phyloP scores from a whole-genome alignment of 2,329 filamentous ascomycete species.

The Xylaria sp. region DNA sequence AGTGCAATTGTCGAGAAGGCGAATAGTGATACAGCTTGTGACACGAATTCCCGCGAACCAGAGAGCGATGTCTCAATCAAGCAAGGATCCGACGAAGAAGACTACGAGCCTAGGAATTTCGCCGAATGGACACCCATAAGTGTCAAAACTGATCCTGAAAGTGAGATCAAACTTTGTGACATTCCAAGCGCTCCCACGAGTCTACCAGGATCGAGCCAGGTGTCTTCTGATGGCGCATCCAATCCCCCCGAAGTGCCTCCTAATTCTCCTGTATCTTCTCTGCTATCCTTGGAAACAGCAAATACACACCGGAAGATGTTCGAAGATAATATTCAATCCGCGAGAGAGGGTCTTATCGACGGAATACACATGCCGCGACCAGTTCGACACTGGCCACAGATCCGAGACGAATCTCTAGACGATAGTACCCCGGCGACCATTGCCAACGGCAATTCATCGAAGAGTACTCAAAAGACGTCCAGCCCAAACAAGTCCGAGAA shows the following conservation, averaged over 20 bases:
- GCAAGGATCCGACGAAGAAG: constrained; percentile 7
- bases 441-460: not conserved
- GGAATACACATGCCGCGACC: not conserved
- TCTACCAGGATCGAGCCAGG: not conserved
- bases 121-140: not conserved
- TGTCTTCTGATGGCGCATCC: not conserved
- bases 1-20: not conserved
- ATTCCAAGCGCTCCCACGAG: not conserved
- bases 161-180: constrained; percentile 16
- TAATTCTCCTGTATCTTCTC: constrained; percentile 1
- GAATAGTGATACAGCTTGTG: not conserved
- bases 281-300: no score
- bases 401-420: not conserved
- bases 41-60: not conserved
- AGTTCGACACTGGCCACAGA: not conserved
- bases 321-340: not conserved
- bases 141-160: constrained; percentile 1
- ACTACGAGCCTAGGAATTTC: not conserved
- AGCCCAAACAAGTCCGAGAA: not conserved
- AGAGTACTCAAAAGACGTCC: not conserved
- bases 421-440: not conserved
- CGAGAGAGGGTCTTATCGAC: not conserved
- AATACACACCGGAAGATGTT: not conserved
- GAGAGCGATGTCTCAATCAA: constrained; percentile 8
- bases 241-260: not conserved